Conservation (phyloP, 345 rosid genomes). For the Tarenaya hassleriana region DNA sequence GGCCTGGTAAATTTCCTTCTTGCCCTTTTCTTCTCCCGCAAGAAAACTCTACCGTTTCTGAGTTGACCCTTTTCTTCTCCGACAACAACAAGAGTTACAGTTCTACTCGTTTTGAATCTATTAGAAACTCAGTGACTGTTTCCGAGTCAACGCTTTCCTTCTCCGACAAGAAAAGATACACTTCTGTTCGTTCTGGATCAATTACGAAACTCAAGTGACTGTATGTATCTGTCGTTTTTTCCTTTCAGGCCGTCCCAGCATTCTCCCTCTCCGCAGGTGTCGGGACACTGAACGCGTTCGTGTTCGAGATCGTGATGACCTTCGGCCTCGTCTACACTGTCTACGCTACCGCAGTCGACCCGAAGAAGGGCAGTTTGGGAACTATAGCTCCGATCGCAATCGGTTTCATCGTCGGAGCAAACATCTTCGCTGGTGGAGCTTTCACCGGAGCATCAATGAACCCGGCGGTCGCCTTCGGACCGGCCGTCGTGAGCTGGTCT, state of each 20-base stretch:
- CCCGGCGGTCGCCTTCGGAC: constrained; percentile 93
- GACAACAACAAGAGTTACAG: not conserved
- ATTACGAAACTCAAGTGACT: no score
- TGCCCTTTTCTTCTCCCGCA: constrained; percentile 12
- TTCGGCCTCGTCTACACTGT: constrained; percentile 88
- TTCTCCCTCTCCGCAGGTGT: constrained; percentile 71
- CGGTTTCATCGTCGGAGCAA: constrained; percentile 89
- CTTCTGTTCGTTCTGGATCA: no score
- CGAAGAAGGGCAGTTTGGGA: constrained; percentile 72
- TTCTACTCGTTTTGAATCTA: no score
- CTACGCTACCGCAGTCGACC: constrained; percentile 87
- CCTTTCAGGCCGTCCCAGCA: constrained; percentile 46
- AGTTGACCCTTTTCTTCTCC: no score
- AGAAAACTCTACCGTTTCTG: constrained; percentile 3
- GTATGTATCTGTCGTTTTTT: not conserved
- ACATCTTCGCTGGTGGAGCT: constrained; percentile 83
- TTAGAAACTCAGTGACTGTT: no score
- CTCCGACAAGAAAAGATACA: no score
- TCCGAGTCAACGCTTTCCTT: no score
- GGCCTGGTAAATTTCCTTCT: constrained; percentile 45
- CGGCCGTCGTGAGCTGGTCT: constrained; percentile 87
- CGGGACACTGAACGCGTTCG: constrained; percentile 65
- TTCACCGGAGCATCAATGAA: constrained; percentile 96
- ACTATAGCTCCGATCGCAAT: constrained; percentile 71
- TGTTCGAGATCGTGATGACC: constrained; percentile 92